phyloP scores from a whole-genome alignment of 1,284 basidiomycete species.

The Earliella scabrosa region DNA sequence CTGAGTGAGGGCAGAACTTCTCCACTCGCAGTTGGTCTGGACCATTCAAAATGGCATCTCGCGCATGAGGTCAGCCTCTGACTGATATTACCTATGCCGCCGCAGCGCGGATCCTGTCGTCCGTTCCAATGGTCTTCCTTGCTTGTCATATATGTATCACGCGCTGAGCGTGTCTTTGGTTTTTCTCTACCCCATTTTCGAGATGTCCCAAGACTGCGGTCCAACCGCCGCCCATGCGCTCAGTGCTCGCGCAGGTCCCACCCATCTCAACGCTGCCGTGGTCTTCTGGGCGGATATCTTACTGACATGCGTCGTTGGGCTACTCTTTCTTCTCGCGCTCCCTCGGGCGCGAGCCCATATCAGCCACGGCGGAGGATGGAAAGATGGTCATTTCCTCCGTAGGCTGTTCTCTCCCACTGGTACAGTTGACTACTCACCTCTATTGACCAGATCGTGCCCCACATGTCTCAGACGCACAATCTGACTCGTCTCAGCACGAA shows the following conservation, averaged over 20 bases:
- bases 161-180: background rate
- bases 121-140: background rate
- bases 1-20: no score
- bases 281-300: constrained; percentile 18
- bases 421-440: background rate
- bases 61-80: constrained; percentile 2
- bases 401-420: background rate
- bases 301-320: constrained; percentile 7
- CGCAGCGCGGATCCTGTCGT: background rate
- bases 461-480: background rate
- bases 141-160: background rate
- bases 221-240: background rate
- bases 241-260: background rate
- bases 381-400: background rate
- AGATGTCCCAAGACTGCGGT: no score
- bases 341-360: background rate
- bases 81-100: background rate
- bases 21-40: no score
- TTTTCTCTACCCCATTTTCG: no score
- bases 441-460: background rate
- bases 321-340: constrained; percentile 5
- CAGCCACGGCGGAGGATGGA: background rate
- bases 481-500: background rate
- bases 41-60: no score
- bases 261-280: constrained; percentile 7